Evolutionary conservation across 768 basidiomycete genomes (phyloP).

Genomic region (Daedalea quercina): DNA sequence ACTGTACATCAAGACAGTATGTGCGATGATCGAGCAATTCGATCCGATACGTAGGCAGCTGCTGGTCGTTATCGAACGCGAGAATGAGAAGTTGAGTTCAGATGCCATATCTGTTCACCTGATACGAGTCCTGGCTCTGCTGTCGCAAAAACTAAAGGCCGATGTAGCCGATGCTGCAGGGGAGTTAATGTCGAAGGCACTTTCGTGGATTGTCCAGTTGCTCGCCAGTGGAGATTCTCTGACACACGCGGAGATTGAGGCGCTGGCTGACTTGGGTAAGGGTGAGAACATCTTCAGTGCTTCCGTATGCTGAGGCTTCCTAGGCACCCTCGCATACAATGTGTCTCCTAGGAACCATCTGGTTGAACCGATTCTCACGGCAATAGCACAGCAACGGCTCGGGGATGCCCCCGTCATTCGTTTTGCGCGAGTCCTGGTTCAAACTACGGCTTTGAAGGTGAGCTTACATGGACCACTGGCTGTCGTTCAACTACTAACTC

Average conservation of each 20-base stretch:
- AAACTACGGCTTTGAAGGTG: conserved; percentile 50
- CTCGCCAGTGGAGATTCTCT: neutral
- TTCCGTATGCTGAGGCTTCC: neutral
- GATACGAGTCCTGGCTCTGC: neutral
- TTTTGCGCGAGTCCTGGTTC: conserved; percentile 23
- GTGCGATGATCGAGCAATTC: neutral
- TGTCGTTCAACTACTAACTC: neutral
- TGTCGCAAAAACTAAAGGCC: neutral
- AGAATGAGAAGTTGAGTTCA: neutral
- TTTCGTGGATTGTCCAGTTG: neutral
- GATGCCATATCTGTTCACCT: conserved; percentile 2
- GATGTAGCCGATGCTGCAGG: neutral
- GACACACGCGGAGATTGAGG: neutral
- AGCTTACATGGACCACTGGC: conserved; percentile 7
- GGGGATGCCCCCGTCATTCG: conserved; percentile 23
- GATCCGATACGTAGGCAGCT: conserved; percentile 2
- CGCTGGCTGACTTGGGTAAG: neutral
- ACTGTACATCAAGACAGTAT: conserved; percentile 1
- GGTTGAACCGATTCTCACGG: conserved; percentile 65
- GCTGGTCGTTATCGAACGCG: neutral
- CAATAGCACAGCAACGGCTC: conserved; percentile 57
- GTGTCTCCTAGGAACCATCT: conserved; percentile 43
- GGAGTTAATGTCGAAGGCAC: neutral
- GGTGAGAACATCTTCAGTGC: neutral
- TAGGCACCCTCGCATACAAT: neutral